These are phyloP conservation scores for Trichophaea hybrida DNA, from an alignment of 2,329 filamentous ascomycete genomes.

Conservation along the genomic window DNA sequence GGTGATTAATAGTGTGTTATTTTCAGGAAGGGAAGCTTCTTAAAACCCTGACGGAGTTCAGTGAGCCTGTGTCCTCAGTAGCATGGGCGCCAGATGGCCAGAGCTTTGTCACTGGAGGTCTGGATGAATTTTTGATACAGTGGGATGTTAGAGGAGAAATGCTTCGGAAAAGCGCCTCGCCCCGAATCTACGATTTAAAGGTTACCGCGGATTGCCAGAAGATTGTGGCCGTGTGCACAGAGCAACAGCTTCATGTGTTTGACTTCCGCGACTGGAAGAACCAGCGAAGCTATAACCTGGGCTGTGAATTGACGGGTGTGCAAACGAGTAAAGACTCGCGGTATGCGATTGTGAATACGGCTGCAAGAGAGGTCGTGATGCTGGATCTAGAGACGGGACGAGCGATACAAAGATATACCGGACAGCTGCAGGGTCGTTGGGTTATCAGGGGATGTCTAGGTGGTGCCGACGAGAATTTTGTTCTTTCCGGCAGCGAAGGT, in stretches of 20 bases:
- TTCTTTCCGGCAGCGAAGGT: conserved; percentile 86
- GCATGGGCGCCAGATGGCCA: conserved; percentile 73
- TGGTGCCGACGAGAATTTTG: conserved; percentile 80
- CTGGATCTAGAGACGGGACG: conserved; percentile 61
- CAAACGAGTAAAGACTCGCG: conserved; percentile 68
- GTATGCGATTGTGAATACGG: conserved; percentile 64
- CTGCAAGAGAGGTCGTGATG: conserved; percentile 50
- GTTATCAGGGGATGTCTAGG: conserved; percentile 76
- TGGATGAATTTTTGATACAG: conserved; percentile 55
- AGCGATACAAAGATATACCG: conserved; percentile 58
- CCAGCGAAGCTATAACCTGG: conserved; percentile 53
- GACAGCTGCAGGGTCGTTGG: conserved; percentile 58
- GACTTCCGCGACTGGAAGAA: conserved; percentile 61
- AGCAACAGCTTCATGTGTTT: conserved; percentile 62
- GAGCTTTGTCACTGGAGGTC: conserved; percentile 64
- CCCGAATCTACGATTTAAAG: conserved; percentile 72
- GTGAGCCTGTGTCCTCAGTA: conserved; percentile 75
- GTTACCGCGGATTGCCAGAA: conserved; percentile 66
- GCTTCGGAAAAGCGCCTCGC: conserved; percentile 52
- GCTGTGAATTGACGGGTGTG: conserved; percentile 60
- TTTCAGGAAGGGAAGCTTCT: conserved; percentile 48
- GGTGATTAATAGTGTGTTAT: conserved; percentile 7
- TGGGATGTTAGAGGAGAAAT: conserved; percentile 52
- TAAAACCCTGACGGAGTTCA: conserved; percentile 52
- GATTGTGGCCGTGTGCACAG: conserved; percentile 62